Base-by-base conservation (phyloP, 2,329 filamentous ascomycete genomes). In the Xylariaceae sp. region DNA sequence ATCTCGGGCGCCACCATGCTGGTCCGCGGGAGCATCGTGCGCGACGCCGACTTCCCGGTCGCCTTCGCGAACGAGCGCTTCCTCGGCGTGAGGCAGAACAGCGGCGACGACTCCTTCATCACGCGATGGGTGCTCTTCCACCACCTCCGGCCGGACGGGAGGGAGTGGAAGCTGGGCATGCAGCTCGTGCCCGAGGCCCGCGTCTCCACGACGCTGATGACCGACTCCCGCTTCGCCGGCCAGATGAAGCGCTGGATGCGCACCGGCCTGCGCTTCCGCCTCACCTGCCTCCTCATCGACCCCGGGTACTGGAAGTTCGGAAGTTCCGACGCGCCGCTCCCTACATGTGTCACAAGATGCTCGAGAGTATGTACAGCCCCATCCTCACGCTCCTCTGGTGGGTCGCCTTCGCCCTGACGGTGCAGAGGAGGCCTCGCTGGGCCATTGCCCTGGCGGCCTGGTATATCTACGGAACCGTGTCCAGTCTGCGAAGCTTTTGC, bases 1-100 rank as follows among this genome's bases (percentile, higher is more conserved):
- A 41, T 60, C 2, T 48, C 53, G 0, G 57, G 57, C 3, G 50
- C 54, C 3, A 59, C 55, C 2, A 50, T 57, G 44, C 28, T 57
- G 1, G 27, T 57, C n/a, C 52, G 57, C 9, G 37, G 48, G 9
- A 49, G 47, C 9, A 48, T 58, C 13, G 43, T 51, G 1, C 32
- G 36, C 29, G 52, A 54, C 9, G 30, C 48, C 0, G 44, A 38
- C 2, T 60, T 60, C 36, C 43, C 51, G 12, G 17, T 38, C 6
- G 46, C 34, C 1, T 54, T 59, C 23, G 49, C 34, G 1, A 15
- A 47, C 6, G 53, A 60, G 21, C 38, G 27, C 7, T 57, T 48
- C 43, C n/a, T 26, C 5, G 53, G 55, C 0, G 17, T 47, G 2
- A n/a, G 31, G 1, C 47, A 53, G 18, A 54, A 54, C 24, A 51